Percentiles rank a stretch among this genome's conserved stretches.
These are phyloP conservation scores for Calycina herbarum DNA, from an alignment of 2,329 filamentous ascomycete genomes.

Conservation along the genomic window DNA sequence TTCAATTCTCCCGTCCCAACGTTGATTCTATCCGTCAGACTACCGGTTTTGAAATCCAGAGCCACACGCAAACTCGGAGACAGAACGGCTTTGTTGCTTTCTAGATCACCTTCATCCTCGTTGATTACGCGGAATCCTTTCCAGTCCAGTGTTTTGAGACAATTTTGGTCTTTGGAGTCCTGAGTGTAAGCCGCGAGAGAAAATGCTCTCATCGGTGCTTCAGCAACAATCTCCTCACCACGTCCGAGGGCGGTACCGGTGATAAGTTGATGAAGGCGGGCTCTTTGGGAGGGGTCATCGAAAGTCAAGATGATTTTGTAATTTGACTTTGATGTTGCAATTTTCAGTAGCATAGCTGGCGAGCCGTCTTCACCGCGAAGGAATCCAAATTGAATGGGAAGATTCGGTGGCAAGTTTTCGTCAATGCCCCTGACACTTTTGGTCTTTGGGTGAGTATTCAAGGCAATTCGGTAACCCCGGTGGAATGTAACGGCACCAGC, in stretches of 20 bases:
- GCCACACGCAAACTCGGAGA: constrained; percentile 76
- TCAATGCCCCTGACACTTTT: constrained; percentile 77
- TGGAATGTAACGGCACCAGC: constrained; percentile 72
- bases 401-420: constrained; percentile 63
- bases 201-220: constrained; percentile 66
- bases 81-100: constrained; percentile 66
- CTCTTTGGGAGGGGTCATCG: constrained; percentile 67
- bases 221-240: constrained; percentile 69
- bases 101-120: constrained; percentile 57
- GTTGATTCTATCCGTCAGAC: constrained; percentile 81
- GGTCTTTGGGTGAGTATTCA: constrained; percentile 74
- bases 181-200: constrained; percentile 57
- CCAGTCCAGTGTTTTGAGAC: constrained; percentile 52
- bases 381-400: constrained; percentile 77
- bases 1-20: constrained; percentile 73
- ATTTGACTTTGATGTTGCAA: constrained; percentile 42
- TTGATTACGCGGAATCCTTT: constrained; percentile 72
- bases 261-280: constrained; percentile 69
- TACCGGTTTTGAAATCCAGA: constrained; percentile 73
- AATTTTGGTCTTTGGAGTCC: constrained; percentile 35
- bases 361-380: constrained; percentile 69
- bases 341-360: constrained; percentile 65
- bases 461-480: constrained; percentile 74
- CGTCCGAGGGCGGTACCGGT: constrained; percentile 68
- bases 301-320: constrained; percentile 79